Percentiles rank a stretch among this genome's conserved stretches.
These are phyloP conservation scores for Hanseniaspora uvarum DNA, from an alignment of 1,139 yeast genomes.

Conservation along the genomic window DNA sequence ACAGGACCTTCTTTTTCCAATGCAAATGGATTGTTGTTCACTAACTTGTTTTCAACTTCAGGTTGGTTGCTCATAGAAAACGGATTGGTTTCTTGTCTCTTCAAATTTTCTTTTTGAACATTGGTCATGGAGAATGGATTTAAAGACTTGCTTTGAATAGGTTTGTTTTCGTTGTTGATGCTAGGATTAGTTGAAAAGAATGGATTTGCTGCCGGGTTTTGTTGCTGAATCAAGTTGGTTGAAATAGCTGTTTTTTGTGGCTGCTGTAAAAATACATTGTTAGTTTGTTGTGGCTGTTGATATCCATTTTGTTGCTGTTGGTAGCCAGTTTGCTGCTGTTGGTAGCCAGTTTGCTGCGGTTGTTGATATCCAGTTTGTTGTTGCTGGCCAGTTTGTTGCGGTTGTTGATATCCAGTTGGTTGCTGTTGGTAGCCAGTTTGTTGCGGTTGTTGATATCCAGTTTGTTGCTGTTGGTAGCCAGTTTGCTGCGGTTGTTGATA, in stretches of 20 bases:
- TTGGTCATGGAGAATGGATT: constrained; percentile 26
- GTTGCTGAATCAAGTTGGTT: constrained; percentile 19
- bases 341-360: constrained; percentile 3
- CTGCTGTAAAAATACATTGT: constrained; percentile 20
- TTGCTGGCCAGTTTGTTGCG: constrained; percentile 13
- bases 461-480: constrained; percentile 17
- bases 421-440: constrained; percentile 19
- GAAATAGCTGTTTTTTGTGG: constrained; percentile 28
- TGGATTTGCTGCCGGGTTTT: constrained; percentile 18
- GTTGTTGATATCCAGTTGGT: constrained; percentile 12
- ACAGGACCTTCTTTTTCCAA: constrained; percentile 19
- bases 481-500: constrained; percentile 16
- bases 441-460: constrained; percentile 18
- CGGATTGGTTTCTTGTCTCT: constrained; percentile 19
- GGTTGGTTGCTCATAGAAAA: constrained; percentile 19
- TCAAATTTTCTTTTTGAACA: constrained; percentile 17
- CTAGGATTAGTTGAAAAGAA: constrained; percentile 21
- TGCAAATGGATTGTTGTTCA: constrained; percentile 22
- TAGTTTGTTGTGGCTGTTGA: constrained; percentile 17
- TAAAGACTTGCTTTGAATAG: constrained; percentile 23
- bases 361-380: constrained; percentile 17
- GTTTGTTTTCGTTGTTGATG: constrained; percentile 19
- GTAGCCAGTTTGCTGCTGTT: constrained; percentile 14
- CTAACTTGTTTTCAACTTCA: constrained; percentile 24
- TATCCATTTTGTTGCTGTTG: constrained; percentile 17